phyloP scores from a whole-genome alignment of 768 basidiomycete species.

The Tylopilus felleus region DNA sequence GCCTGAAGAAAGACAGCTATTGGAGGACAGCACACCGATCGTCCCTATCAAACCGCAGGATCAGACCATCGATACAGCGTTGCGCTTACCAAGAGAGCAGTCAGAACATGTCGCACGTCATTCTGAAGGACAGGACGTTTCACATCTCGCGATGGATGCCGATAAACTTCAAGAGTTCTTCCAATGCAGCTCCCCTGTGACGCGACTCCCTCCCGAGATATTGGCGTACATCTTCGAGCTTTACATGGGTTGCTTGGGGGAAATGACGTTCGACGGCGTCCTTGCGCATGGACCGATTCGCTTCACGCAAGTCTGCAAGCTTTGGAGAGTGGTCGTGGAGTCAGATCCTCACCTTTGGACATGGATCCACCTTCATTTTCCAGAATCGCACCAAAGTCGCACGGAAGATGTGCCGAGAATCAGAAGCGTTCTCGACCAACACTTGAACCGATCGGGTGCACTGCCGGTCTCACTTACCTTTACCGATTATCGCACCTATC shows the following conservation, averaged over 20 bases:
- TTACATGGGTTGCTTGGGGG: background rate
- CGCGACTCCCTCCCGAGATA: slow-evolving; percentile 34
- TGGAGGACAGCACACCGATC: background rate
- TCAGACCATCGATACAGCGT: background rate
- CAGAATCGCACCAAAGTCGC: background rate
- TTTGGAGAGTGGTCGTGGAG: slow-evolving; percentile 15
- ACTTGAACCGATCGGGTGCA: slow-evolving; percentile 12
- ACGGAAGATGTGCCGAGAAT: slow-evolving; percentile 5
- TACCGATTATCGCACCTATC: slow-evolving; percentile 17
- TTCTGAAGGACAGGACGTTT: background rate
- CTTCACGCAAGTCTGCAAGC: slow-evolving; percentile 18
- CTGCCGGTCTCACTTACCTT: slow-evolving; percentile 20
- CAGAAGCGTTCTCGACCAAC: slow-evolving; percentile 1
- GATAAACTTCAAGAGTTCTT: background rate
- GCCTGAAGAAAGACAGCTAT: background rate
- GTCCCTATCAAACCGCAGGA: background rate
- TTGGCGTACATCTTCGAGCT: slow-evolving; percentile 17
- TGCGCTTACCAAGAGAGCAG: background rate
- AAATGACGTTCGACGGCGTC: too few species aligned
- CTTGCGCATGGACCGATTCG: background rate
- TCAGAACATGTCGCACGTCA: background rate
- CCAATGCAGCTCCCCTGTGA: background rate
- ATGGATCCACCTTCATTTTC: slow-evolving; percentile 14
- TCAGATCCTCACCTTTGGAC: slow-evolving; percentile 22
- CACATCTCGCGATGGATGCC: background rate